phyloP scores from a whole-genome alignment of 2,329 filamentous ascomycete genomes.

The Bisporella sp. region DNA sequence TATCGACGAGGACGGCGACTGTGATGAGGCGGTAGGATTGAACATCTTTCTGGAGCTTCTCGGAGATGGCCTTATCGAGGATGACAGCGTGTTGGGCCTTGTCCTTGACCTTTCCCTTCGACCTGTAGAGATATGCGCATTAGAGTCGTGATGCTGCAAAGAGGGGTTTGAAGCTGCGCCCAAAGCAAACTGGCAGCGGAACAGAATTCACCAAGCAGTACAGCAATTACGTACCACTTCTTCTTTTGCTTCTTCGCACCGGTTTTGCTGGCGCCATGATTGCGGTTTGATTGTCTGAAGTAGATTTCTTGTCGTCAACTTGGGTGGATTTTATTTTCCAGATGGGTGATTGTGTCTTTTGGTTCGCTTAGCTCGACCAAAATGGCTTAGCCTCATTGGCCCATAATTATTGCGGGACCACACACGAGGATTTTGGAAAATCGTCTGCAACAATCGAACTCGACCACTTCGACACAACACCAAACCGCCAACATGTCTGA shows the following conservation, averaged over 20 bases:
- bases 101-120: slow-evolving; percentile 86
- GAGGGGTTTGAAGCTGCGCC: no score
- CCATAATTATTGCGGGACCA: no score
- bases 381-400: no score
- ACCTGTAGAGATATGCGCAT: slow-evolving; percentile 32
- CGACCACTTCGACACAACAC: slow-evolving; percentile 11
- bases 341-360: no score
- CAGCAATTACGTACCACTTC: slow-evolving; percentile 39
- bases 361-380: no score
- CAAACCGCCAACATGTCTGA: slow-evolving; percentile 74
- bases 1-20: slow-evolving; percentile 95
- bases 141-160: not conserved
- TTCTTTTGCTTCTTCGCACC: slow-evolving; percentile 78
- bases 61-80: slow-evolving; percentile 94
- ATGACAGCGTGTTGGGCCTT: slow-evolving; percentile 99
- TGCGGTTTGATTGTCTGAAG: slow-evolving; percentile 5
- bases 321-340: no score
- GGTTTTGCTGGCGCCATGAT: slow-evolving; percentile 44
- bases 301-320: no score
- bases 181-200: not conserved
- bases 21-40: slow-evolving; percentile 99
- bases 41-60: slow-evolving; percentile 99
- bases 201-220: not conserved
- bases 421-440: no score
- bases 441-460: not conserved